These are phyloP conservation scores for Alternaria solani DNA, from an alignment of 2,329 filamentous ascomycete species.

Conservation along the genomic window DNA sequence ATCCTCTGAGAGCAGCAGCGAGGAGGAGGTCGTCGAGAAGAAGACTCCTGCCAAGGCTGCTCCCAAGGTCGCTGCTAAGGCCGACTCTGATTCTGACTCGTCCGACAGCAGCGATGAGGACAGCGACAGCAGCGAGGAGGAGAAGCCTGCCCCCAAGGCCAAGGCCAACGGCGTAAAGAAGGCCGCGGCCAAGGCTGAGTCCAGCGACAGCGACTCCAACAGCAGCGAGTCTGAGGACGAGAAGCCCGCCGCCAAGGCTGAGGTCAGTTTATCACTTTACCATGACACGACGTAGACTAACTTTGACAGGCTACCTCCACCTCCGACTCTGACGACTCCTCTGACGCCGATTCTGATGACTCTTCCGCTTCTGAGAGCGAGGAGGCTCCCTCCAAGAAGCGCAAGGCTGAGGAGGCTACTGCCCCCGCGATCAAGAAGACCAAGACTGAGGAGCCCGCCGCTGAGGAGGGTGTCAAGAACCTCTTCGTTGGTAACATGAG, in stretches of 20 bases:
- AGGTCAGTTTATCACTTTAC: slow-evolving; percentile 39
- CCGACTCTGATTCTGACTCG: slow-evolving; percentile 45
- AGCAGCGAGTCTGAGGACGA: slow-evolving; percentile 43
- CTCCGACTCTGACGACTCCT: slow-evolving; percentile 26
- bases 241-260: slow-evolving; percentile 37
- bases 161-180: slow-evolving; percentile 45
- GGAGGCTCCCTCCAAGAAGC: slow-evolving; percentile 67
- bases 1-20: slow-evolving; percentile 39
- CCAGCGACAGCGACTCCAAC: slow-evolving; percentile 39
- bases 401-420: slow-evolving; percentile 66
- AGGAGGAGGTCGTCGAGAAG: slow-evolving; percentile 47
- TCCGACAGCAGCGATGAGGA: slow-evolving; percentile 37
- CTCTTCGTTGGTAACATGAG: slow-evolving; percentile 91
- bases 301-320: slow-evolving; percentile 31
- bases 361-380: slow-evolving; percentile 43
- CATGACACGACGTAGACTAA: slow-evolving; percentile 21
- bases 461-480: slow-evolving; percentile 65
- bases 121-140: slow-evolving; percentile 38
- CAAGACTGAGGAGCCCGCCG: slow-evolving; percentile 65
- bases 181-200: slow-evolving; percentile 47
- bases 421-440: slow-evolving; percentile 70
- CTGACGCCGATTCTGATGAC: slow-evolving; percentile 49
- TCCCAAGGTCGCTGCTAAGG: slow-evolving; percentile 47
- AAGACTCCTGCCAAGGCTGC: slow-evolving; percentile 47
- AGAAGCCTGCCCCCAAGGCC: slow-evolving; percentile 39